Conservation (phyloP, 768 basidiomycete species). For the Leucogyrophana mollusca region DNA sequence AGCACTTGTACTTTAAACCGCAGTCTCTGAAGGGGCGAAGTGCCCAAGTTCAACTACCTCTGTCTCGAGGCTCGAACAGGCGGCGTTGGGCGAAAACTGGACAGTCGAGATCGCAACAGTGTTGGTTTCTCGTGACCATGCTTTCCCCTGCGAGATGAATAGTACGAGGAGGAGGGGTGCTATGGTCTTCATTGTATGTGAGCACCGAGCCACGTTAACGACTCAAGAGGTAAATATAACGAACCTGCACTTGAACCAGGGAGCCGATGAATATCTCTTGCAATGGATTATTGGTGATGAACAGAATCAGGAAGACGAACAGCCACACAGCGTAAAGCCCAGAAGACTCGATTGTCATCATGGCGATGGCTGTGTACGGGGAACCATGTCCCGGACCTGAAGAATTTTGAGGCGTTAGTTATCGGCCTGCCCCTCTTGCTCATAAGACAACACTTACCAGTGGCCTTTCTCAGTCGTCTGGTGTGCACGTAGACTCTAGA, state of each 20-base stretch:
- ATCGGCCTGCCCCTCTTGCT: background rate
- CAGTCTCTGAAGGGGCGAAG: too few species aligned
- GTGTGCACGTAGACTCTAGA: constrained; percentile 24
- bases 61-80: too few species aligned
- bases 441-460: constrained; percentile 17
- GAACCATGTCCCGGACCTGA: constrained; percentile 13
- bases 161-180: too few species aligned
- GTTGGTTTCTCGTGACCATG: too few species aligned
- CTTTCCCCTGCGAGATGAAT: too few species aligned
- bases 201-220: too few species aligned
- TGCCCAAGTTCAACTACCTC: too few species aligned
- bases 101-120: too few species aligned
- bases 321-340: constrained; percentile 24
- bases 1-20: too few species aligned
- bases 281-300: constrained; percentile 11
- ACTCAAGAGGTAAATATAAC: too few species aligned
- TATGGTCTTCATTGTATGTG: too few species aligned
- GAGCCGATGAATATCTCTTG: constrained; percentile 20
- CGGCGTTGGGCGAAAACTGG: too few species aligned
- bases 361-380: constrained; percentile 20
- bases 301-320: constrained; percentile 18
- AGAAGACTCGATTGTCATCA: constrained; percentile 23
- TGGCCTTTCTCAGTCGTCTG: constrained; percentile 17
- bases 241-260: constrained; percentile 21
- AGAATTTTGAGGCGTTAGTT: background rate